phyloP scores from a whole-genome alignment of 106 monocot genomes.

The Apostasia ramifera region DNA sequence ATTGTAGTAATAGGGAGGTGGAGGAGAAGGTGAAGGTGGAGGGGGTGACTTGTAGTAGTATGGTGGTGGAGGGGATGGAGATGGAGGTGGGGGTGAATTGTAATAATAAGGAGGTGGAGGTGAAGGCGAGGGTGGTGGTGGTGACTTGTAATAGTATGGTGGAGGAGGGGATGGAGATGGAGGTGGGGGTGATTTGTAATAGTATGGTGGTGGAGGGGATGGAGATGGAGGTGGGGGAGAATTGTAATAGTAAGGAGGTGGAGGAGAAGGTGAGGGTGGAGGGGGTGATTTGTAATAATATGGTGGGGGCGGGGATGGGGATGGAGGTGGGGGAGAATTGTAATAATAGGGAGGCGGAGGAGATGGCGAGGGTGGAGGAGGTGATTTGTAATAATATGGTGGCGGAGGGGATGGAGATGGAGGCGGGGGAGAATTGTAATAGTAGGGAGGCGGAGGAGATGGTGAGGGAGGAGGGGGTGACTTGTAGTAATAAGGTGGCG shows the following conservation, averaged over 20 bases:
- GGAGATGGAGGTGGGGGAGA: background rate
- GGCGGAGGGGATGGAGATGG: background rate
- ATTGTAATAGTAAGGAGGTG: background rate
- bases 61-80: background rate
- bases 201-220: background rate
- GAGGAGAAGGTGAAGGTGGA: background rate
- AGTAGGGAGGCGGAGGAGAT: constrained; percentile 4
- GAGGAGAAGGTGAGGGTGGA: constrained; percentile 7
- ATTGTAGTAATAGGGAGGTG: background rate
- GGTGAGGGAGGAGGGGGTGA: background rate
- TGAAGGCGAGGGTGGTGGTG: background rate
- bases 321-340: constrained; percentile 10
- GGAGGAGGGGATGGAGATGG: background rate
- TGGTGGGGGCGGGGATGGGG: background rate
- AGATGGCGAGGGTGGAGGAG: constrained; percentile 11
- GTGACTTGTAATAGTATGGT: background rate
- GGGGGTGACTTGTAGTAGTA: background rate
- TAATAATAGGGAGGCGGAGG: constrained; percentile 6
- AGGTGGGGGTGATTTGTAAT: background rate
- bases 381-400: constrained; percentile 8
- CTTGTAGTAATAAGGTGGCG: constrained; percentile 12
- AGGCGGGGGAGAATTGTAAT: constrained; percentile 18
- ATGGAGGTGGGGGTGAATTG: too few relatives aligned
- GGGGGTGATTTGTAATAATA: constrained; percentile 5
- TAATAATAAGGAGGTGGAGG: background rate